phyloP scores from a whole-genome alignment of 805 yeast species.

The Kluyveromyces lactis region DNA sequence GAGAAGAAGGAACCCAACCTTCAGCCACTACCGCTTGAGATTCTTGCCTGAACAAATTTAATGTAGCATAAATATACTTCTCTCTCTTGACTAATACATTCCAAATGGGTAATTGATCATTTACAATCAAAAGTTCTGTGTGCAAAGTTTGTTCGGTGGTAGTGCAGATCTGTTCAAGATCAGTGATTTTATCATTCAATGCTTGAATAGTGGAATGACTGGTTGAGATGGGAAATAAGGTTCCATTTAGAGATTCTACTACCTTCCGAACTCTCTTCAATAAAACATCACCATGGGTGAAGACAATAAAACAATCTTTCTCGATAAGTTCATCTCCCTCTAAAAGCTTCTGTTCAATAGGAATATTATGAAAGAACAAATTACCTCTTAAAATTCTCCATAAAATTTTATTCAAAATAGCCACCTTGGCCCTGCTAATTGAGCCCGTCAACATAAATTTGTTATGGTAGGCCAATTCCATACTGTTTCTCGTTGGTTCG shows the following conservation, averaged over 20 bases:
- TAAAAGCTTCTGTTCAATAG: constrained; percentile 59
- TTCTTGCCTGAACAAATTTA: constrained; percentile 73
- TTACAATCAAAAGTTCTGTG: constrained; percentile 71
- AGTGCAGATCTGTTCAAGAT: constrained; percentile 50
- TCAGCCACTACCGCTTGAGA: constrained; percentile 87
- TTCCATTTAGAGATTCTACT: constrained; percentile 85
- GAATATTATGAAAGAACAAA: constrained; percentile 65
- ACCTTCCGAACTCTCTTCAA: constrained; percentile 68
- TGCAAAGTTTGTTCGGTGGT: constrained; percentile 61
- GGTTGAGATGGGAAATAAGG: constrained; percentile 40
- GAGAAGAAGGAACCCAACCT: constrained; percentile 92
- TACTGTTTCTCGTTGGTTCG: constrained; percentile 3
- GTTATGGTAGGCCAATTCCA: constrained; percentile 23
- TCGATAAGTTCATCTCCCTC: constrained; percentile 50
- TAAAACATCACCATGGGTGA: constrained; percentile 81
- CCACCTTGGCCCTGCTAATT: constrained; percentile 61
- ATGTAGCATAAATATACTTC: constrained; percentile 67
- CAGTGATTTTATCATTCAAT: constrained; percentile 42
- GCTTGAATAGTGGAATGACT: constrained; percentile 34
- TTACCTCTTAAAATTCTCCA: constrained; percentile 96
- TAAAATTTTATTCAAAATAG: constrained; percentile 66
- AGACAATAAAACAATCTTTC: constrained; percentile 79
- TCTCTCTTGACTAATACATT: constrained; percentile 62
- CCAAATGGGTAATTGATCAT: constrained; percentile 73
- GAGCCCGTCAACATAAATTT: constrained; percentile 56